Percentiles rank a stretch among this genome's conserved stretches.
Evolutionary conservation across 177 flowering plant species (phyloP).

Genomic region (Vitis hybrid): DNA sequence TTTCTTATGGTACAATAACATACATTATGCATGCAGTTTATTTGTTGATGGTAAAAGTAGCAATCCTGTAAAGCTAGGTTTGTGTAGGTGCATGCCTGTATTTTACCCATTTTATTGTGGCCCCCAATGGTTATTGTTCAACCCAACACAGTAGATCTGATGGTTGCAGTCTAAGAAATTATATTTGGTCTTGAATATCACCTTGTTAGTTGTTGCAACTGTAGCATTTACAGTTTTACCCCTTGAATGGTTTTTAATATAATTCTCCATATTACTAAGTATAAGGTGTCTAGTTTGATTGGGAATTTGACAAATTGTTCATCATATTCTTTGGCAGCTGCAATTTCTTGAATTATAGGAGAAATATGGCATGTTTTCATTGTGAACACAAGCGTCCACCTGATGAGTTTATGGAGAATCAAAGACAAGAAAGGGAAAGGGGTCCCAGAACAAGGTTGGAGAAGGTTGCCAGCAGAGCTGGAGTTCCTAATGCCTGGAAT

Average conservation of each 20-base stretch:
- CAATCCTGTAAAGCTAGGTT: too few species aligned
- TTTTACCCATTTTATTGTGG: too few species aligned
- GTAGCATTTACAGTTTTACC: neutral
- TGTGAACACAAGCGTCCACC: slow-evolving; percentile 96
- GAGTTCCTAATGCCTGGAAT: slow-evolving; percentile 84
- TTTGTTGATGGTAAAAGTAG: too few species aligned
- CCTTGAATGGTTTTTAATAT: neutral
- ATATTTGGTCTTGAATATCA: too few species aligned
- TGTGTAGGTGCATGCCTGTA: too few species aligned
- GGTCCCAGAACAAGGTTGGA: slow-evolving; percentile 41
- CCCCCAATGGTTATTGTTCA: too few species aligned
- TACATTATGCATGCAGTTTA: too few species aligned
- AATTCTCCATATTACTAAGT: neutral
- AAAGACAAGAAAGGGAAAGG: slow-evolving; percentile 43
- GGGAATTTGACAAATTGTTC: neutral
- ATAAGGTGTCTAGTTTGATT: neutral
- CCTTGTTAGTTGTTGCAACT: too few species aligned
- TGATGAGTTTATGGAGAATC: slow-evolving; percentile 63
- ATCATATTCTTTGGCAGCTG: slow-evolving; percentile 56
- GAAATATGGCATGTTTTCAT: slow-evolving; percentile 91
- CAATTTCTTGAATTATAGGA: slow-evolving; percentile 92
- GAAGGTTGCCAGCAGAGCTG: slow-evolving; percentile 38
- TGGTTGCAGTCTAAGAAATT: too few species aligned
- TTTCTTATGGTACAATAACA: neutral
- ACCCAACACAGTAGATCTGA: too few species aligned